Base-by-base conservation (phyloP, 2,329 filamentous ascomycete species). In the Calonectria multiphialidica region DNA sequence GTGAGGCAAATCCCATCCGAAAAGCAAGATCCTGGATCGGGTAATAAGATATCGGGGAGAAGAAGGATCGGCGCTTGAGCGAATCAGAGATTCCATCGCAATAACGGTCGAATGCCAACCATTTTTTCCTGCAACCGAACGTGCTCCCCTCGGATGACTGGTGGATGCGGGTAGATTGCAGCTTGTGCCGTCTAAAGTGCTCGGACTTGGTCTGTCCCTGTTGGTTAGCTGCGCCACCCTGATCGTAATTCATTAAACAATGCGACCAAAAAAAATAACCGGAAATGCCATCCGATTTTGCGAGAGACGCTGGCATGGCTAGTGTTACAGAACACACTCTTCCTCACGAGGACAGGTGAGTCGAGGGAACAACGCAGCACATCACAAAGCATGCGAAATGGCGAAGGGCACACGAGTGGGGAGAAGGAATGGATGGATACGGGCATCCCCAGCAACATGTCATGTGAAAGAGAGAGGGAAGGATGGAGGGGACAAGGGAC, bases 171-270 rank as follows among this genome's bases (percentile, higher is more conserved):
- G 63, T 57, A 71, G 55, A 71, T 66, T 71, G 40, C 25, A 33
- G 44, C 55, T 10, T 44, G 68, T 67, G 21, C 63, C 63, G 57
- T n/a, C 18, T 71, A 63, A 9, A 71, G 35, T 71, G 63, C 68
- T 47, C 33, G 25, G 35, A 61, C 55, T 21, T 55, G 55, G 40
- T 35, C 57, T 23, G 40, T 62, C 37, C 57, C 37, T 62, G 53
- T 40, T 40, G 7, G 10, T 25, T 6, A 33, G 37, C 53, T 45
- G 57, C 57, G 37, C 57, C 57, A 62, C 23, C 57, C 57, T 37
- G 47, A n/a, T 21, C 33, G 16, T 45, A 21, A 33, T 25, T 62
- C 37, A 40, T 25, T 25, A 25, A 59, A 37, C 53, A 59, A 59
- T 59, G 53, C 30, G 8, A 40, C 53, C 30, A 28, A 50, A 25